Base-by-base conservation (phyloP, 2,329 filamentous ascomycete genomes). In the Diaporthe sp. region DNA sequence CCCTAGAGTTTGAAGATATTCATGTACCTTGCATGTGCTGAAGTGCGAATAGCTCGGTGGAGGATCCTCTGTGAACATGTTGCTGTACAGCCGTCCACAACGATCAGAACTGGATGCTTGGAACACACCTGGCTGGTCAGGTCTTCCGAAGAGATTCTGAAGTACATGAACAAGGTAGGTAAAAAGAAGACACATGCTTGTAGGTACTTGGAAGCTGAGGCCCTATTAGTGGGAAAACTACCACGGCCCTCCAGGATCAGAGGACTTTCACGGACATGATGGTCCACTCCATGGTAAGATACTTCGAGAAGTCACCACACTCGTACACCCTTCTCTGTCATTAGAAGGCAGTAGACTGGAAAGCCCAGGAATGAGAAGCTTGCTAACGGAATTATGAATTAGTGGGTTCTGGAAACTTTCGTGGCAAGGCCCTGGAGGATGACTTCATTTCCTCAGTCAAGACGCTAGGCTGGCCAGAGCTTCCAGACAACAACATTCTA, bases 11-110 rank as follows among this genome's bases (percentile, higher is more conserved):
- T n/a, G n/a, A n/a, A n/a, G n/a, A n/a, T n/a, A n/a, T n/a, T n/a
- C n/a, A n/a, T n/a, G n/a, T n/a, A n/a, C n/a, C n/a, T n/a, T n/a
- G n/a, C n/a, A n/a, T n/a, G n/a, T n/a, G n/a, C n/a, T n/a, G n/a
- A n/a, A n/a, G n/a, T n/a, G n/a, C n/a, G n/a, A n/a, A n/a, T 13
- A 56, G 1, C 83, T 92, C 0, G 90, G 90, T 27, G 90, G 90
- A 19, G 89, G 89, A 3, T 85, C 83, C 9, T 85, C 85, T 1
- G 84, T 88, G 22, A 88, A 88, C 73, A 83, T 86, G 76, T 82
- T 85, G 79, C 83, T 87, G 77, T 79, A 82, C 53, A 79, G 74
- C n/a, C 77, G 83, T 17, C 79, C 80, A 3, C 81, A 83, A 68
- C 71, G 78, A 55, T 77, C 77, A 25, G 83, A 84, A 51, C 80